Base-by-base conservation (phyloP, 345 rosid genomes). In the Carallia brachiata region DNA sequence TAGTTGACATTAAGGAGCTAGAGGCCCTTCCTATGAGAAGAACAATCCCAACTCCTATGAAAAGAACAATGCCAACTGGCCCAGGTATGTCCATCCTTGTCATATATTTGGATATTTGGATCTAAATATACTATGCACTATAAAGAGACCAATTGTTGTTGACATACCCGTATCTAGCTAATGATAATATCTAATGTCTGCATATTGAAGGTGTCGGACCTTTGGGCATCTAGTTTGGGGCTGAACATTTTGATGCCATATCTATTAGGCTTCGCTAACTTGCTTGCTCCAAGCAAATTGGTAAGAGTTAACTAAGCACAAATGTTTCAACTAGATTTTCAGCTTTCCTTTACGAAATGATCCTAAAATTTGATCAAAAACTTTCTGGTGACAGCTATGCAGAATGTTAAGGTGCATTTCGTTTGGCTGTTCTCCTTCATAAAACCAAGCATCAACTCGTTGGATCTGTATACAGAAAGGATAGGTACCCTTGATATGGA, bases 1-100 rank as follows among this genome's bases (percentile, higher is more conserved):
- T 94, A 47, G 92, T 94, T 27, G 89, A 90, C 65, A 82, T 82
- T 28, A 94, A 81, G 77, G 92, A 84, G 75, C 58, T 70, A 67
- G 71, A 57, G 71, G 86, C 88, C 0, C 77, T 74, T 18, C 85
- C 81, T 0, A 82, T 75, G 65, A 82, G 85, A 77, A 88, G 74
- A 70, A 84, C 83, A 63, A 79, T 83, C 63, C 69, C 75, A 74
- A 67, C 81, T 8, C 34, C 16, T 60, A 44, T 12, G 50, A 12
- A 44, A 44, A 13, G 16, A 12, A 44, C 3, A 1, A 59, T 60
- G 56, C 63, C 63, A 47, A 44, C 16, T 13, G 36, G 52, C 23
- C 61, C 75, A 40, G 57, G 68, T 64, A 44, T 18, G 13, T 44
- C 44, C 27, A 31, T 31, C 27, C 54, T 8, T 37, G 23, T 39